phyloP scores from a whole-genome alignment of 2,329 filamentous ascomycete species.

The Fusarium protoensiforme region DNA sequence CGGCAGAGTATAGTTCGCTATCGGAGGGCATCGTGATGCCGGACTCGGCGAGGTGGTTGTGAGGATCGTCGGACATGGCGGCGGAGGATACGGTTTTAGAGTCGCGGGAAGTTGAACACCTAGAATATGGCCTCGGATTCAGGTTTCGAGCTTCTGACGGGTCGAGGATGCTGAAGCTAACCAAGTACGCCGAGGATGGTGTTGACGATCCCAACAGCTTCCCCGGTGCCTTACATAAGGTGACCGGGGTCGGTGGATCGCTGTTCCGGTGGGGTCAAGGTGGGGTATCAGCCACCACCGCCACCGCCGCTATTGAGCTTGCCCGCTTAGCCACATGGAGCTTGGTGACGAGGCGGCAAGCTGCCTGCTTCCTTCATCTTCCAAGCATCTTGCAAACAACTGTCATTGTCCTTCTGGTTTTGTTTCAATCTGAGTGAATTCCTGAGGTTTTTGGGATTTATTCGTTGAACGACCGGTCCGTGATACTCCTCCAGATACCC shows the following conservation, averaged over 20 bases:
- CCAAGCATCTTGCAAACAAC: conserved; percentile 4
- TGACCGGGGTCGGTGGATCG: conserved; percentile 42
- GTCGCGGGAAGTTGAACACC: background rate
- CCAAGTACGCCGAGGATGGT: conserved; percentile 29
- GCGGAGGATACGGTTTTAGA: background rate
- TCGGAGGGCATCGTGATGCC: conserved; percentile 83
- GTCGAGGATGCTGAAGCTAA: conserved; percentile 16
- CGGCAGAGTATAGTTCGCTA: conserved; percentile 82
- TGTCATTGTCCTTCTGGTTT: background rate
- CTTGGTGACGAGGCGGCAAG: conserved; percentile 45
- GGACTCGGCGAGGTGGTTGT: conserved; percentile 73
- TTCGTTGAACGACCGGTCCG: background rate
- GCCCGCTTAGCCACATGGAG: conserved; percentile 29
- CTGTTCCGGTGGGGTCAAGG: conserved; percentile 46
- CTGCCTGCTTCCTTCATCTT: conserved; percentile 37
- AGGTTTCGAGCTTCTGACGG: background rate
- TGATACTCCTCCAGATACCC: conserved; percentile 24
- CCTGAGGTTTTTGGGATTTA: background rate
- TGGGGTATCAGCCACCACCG: conserved; percentile 36
- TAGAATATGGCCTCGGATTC: background rate
- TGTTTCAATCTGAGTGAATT: background rate
- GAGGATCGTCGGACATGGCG: conserved; percentile 63
- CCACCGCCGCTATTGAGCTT: conserved; percentile 29
- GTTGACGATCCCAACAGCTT: conserved; percentile 33
- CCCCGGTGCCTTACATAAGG: conserved; percentile 44